Percentiles rank a stretch among this genome's conserved stretches.
phyloP scores from a whole-genome alignment of 495 filamentous ascomycete species.

The Rostrohypoxylon terebratum region DNA sequence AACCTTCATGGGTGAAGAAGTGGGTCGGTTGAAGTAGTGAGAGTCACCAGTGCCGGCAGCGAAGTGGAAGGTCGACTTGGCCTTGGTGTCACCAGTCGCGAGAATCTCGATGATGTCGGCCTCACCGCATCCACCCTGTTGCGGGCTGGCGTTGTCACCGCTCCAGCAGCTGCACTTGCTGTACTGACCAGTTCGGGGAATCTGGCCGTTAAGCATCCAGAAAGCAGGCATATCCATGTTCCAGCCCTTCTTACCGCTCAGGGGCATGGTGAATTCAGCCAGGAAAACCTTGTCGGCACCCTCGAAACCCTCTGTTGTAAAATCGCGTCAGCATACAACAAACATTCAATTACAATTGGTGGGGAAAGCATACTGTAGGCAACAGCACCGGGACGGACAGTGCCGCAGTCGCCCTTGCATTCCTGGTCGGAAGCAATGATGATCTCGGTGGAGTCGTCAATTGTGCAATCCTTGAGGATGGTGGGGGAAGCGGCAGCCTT shows the following conservation, averaged over 20 bases:
- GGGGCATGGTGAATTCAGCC: conserved; percentile 76
- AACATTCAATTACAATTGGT: not conserved
- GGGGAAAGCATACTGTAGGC: conserved; percentile 66
- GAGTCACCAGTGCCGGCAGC: conserved; percentile 66
- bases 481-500: conserved; percentile 62
- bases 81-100: conserved; percentile 56
- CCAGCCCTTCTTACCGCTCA: conserved; percentile 52
- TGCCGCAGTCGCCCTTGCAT: conserved; percentile 70
- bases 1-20: conserved; percentile 62
- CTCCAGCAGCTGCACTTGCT: conserved; percentile 74
- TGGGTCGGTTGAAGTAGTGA: conserved; percentile 74
- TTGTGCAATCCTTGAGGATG: conserved; percentile 60
- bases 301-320: conserved; percentile 71
- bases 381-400: conserved; percentile 65
- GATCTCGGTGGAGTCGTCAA: conserved; percentile 71
- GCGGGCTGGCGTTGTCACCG: conserved; percentile 48
- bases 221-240: conserved; percentile 72
- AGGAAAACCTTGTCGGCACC: conserved; percentile 73
- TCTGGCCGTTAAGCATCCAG: conserved; percentile 78
- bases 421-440: conserved; percentile 67
- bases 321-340: conserved; percentile 31
- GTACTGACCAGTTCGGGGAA: conserved; percentile 75
- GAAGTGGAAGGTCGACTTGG: conserved; percentile 72
- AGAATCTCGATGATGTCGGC: conserved; percentile 78
- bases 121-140: conserved; percentile 71